Percentiles rank a stretch among this genome's conserved stretches.
Evolutionary conservation across 2,329 filamentous ascomycete genomes (phyloP).

Genomic region (Fusarium nanum): DNA sequence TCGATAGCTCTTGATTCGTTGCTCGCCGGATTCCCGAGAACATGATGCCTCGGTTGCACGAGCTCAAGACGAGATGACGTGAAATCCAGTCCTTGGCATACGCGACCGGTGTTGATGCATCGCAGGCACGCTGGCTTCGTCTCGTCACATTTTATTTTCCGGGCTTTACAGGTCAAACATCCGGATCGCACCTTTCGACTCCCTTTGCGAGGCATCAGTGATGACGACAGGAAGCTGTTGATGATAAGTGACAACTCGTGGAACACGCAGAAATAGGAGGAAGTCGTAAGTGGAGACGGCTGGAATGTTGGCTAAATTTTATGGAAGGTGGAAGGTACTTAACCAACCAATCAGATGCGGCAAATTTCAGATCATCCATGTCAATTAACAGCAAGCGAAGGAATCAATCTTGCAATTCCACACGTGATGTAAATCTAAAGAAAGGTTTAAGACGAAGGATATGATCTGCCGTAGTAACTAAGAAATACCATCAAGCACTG

Average conservation of each 20-base stretch:
- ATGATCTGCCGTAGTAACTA: too few species aligned
- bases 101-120: conserved; percentile 8
- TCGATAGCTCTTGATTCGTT: conserved; percentile 3
- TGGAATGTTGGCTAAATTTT: neutral
- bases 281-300: neutral
- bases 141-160: conserved; percentile 22
- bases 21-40: neutral
- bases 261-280: neutral
- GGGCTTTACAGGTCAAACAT: conserved; percentile 17
- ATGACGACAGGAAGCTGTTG: neutral
- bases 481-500: too few species aligned
- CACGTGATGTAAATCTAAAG: neutral
- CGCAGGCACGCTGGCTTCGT: conserved; percentile 7
- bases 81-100: conserved; percentile 8
- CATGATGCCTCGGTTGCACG: conserved; percentile 1
- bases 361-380: neutral
- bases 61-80: neutral
- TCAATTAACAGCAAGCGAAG: too few species aligned
- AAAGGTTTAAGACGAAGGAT: neutral
- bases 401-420: neutral
- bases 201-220: conserved; percentile 20
- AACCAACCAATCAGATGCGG: neutral
- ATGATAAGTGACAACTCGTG: neutral
- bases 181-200: conserved; percentile 18
- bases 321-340: neutral